Base-by-base conservation (phyloP, 768 basidiomycete genomes). In the Lepiota venenata region DNA sequence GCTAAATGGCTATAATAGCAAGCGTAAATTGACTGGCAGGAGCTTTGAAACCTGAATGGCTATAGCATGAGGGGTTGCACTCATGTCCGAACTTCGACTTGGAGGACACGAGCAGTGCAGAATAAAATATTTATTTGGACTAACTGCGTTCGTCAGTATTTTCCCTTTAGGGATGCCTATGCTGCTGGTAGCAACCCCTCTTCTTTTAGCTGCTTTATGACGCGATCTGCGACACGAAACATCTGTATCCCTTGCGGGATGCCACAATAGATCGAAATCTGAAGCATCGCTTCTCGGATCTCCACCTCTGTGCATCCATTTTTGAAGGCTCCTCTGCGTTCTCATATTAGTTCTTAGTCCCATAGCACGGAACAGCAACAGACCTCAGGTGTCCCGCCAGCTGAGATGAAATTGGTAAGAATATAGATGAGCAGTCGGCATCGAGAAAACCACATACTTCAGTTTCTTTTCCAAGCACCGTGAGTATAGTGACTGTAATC, bases 271-370 rank as follows among this genome's bases (percentile, higher is more conserved):
- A 74, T 64, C 21, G 75, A 69, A 0, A 71, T 64, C 48, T 78
- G 76, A 42, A 78, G 55, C 35, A 78, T 58, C 0, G 74, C 75
- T 56, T 78, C 76, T 25, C 72, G 59, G 25, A 78, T 75, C 49
- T 78, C 76, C 5, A 73, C 50, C 45, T 75, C 74, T 6, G 70
- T 67, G 8, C 71, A 74, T 5, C 76, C 76, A 46, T 78, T 78
- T 29, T 68, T 69, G 12, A 76, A 67, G 6, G 76, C 76, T 9
- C 76, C 75, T 52, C 76, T 75, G 40, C 35, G 5, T 6, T 57
- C 18, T 20, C 18, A 29, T 45, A 10, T 48, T 12, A 50, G 27
- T 49, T 2, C 25, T 9, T 4, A 5, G 46, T 32, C 27, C 46
- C 16, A 14, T 44, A 29, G 39, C 40, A 2, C 15, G 15, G 18